Base-by-base conservation (phyloP, 129 eudicot genomes). In the Escallonia herrerae region DNA sequence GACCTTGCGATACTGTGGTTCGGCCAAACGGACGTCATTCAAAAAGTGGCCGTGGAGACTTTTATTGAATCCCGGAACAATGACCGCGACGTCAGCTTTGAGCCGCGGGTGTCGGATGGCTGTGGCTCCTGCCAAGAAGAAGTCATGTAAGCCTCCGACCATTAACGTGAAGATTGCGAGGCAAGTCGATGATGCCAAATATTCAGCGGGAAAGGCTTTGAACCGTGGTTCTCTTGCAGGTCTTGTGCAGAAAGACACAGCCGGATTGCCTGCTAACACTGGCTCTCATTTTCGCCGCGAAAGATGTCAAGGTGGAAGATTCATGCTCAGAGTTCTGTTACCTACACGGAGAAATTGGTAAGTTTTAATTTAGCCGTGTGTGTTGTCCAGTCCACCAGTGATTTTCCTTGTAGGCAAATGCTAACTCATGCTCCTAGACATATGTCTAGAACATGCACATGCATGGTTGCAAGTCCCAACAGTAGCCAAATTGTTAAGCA, bases 111-210 rank as follows among this genome's bases (percentile, higher is more conserved):
- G 13, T 22, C 52, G 15, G n/a, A 7, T 62, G 49, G 50, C 7
- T 5, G 8, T 41, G 10, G 65, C 65, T 22, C 9, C 9, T 1
- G 49, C 49, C 9, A 44, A 45, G 3, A 62, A 45, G 54, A n/a
- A 44, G n/a, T 37, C 40, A 44, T 5, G 8, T 0, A 43, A 8
- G 9, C 39, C 62, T 1, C 52, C 71, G 15, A 14, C 8, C 0
- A 65, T 65, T 22, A 15, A 65, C 13, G 59, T 65, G 8, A 51
- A 65, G 59, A 46, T 65, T 13, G 71, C 41, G 43, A 55, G 37
- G 15, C 43, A 54, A n/a, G 53, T 67, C n/a, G 52, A 53, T 8
- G 71, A 67, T 43, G 13, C 9, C n/a, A 15, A 54, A 41, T 53
- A 3, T 55, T 66, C 62, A 40, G 15, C 39, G 6, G 62, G 62